Conservation (phyloP, 148 eudicot species). For the Nepenthes gracilis region DNA sequence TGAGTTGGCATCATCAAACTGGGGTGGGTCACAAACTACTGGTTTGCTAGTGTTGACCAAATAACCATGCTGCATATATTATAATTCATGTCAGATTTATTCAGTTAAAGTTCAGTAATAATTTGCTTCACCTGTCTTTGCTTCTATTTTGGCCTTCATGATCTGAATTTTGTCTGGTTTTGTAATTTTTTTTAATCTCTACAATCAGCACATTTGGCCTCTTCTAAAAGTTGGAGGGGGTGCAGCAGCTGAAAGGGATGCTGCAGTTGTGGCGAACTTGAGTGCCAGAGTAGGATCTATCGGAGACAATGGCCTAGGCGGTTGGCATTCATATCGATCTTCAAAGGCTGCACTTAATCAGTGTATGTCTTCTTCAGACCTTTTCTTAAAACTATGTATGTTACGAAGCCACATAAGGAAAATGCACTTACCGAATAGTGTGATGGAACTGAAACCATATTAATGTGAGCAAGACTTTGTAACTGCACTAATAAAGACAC, state of each 20-base stretch:
- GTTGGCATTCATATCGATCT: slow-evolving; percentile 96
- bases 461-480: too few relatives aligned
- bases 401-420: too few relatives aligned
- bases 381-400: background rate
- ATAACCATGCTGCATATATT: too few relatives aligned
- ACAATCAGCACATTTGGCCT: slow-evolving; percentile 90
- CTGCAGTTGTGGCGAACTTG: slow-evolving; percentile 72
- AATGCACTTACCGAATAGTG: too few relatives aligned
- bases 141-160: background rate
- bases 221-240: slow-evolving; percentile 72
- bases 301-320: slow-evolving; percentile 76
- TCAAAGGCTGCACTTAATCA: slow-evolving; percentile 93
- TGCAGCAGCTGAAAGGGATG: slow-evolving; percentile 41
- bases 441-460: too few relatives aligned
- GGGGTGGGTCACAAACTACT: background rate
- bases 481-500: too few relatives aligned
- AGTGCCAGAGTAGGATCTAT: slow-evolving; percentile 98
- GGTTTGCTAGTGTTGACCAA: background rate
- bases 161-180: background rate
- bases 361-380: slow-evolving; percentile 23
- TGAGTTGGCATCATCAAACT: background rate
- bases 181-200: slow-evolving; percentile 5
- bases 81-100: too few relatives aligned
- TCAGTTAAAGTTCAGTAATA: too few relatives aligned
- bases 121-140: background rate